Evolutionary conservation across 371 early-diverging fungal species (phyloP), one percentile per base, ranked within the genome.

Genomic region (Circinella umbellata): DNA sequence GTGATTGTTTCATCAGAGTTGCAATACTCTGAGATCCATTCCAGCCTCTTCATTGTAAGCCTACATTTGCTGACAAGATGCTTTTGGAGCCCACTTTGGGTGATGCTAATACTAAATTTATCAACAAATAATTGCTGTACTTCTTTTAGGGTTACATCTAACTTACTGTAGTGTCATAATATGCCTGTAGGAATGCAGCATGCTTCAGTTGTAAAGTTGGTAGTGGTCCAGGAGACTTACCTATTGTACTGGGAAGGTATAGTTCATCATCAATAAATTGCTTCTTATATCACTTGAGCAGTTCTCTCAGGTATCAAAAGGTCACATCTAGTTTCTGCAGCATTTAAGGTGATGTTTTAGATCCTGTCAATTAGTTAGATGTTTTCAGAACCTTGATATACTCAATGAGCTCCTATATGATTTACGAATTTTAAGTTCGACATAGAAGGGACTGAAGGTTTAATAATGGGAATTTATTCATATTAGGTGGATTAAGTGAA

Each of bases 41-140:
- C 71, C 20, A 70, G 71, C 36, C 68, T 74, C 67, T 74, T 74
- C 49, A 70, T n/a, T 7, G 71, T 70, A 17, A 68, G 49, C 34
- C 39, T 34, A 46, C 70, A 70, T 18, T 70, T 42, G 62, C 62
- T 38, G 36, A 67, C 69, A 27, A 71, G 38, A 60, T 74, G 70
- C 61, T 66, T 74, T 38, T 54, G 62, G 11, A 70, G 35, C 3
- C 54, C 66, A 48, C 65, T 57, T 9, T 55, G 42, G 11, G 64
- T 65, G 55, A 70, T 66, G 20, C 47, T 20, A 5, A 70, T 20
- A 42, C 59, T 64, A 53, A 53, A 53, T 15, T 15, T 8, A 15
- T 53, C 20, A 15, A 36, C n/a, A 57, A 70, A 60, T 53, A 4
- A n/a, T 20, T 66, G n/a, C 20, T 57, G n/a, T 17, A 66, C 71